Conservation (phyloP, 495 filamentous ascomycete species). For the Clavariopsis aquatica region DNA sequence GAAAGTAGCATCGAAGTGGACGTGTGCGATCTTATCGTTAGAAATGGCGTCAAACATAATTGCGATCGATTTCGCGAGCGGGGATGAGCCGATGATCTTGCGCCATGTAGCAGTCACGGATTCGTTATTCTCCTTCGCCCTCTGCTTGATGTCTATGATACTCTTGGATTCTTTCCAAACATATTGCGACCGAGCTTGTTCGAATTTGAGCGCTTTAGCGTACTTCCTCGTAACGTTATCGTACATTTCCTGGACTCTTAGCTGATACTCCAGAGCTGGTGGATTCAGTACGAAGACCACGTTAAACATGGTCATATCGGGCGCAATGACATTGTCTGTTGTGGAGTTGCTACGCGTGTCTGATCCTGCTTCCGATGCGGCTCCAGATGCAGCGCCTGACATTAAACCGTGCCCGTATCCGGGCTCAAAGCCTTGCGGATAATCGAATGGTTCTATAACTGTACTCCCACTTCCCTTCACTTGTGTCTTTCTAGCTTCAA, state of each 20-base stretch:
- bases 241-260: constrained; percentile 76
- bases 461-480: constrained; percentile 42
- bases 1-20: constrained; percentile 59
- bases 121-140: constrained; percentile 63
- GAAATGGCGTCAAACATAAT: constrained; percentile 79
- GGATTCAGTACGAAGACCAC: constrained; percentile 88
- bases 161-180: constrained; percentile 83
- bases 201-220: constrained; percentile 84
- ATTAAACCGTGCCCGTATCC: constrained; percentile 39
- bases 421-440: constrained; percentile 43
- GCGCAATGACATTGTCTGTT: constrained; percentile 45
- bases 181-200: constrained; percentile 82
- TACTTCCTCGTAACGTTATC: constrained; percentile 86
- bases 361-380: constrained; percentile 36
- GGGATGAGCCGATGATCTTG: constrained; percentile 70
- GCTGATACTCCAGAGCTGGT: constrained; percentile 71
- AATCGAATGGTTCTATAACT: constrained; percentile 28
- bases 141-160: constrained; percentile 75
- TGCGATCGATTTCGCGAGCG: constrained; percentile 80
- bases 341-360: constrained; percentile 43
- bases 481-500: constrained; percentile 24
- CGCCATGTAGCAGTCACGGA: constrained; percentile 61
- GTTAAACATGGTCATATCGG: constrained; percentile 92
- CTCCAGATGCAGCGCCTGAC: constrained; percentile 35
- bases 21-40: constrained; percentile 75